Evolutionary conservation across 805 yeast species (phyloP), one percentile per base, ranked within the genome.

Genomic region (Hagleromyces aurorensis): DNA sequence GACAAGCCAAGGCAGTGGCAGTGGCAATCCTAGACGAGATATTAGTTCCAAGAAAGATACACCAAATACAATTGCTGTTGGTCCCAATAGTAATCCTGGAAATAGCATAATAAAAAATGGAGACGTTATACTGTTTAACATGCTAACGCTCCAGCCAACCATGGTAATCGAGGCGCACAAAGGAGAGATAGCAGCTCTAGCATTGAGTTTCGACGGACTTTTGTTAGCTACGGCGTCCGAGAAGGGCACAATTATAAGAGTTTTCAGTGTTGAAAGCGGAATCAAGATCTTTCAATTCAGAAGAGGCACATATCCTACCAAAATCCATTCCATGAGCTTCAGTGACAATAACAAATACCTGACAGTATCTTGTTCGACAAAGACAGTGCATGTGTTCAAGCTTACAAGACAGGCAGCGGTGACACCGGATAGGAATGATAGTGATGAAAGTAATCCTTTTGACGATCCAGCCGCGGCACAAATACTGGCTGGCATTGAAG

Each of bases 321-420:
- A 65, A 38, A 82, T 91, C 11, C 75, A 73, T 44, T 78, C 93
- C 7, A 63, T 91, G 40, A 67, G 73, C 20, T 91, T 91, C 57
- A 79, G 84, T 38, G 61, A 65, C 15, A 80, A 81, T 39, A 77
- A 81, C 36, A 65, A 67, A 10, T 71, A 79, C 38, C 62, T 91
- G 17, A 72, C 84, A n/a, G 95, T 89, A 15, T 74, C 89, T 7
- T 79, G 93, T 16, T 75, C 93, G 2, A 84, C 93, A 13, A 93
- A 83, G 24, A 91, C 99, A 0, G 87, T 91, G 13, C 99, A 91
- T 55, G 75, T 91, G 21, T 91, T 89, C 65, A 69, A 86, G 34
- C 57, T 87, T 30, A 81, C n/a, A 23, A 21, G n/a, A 27, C 36
- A 19, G 27, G 25, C 21, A 10, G 28, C 23, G 16, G 33, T 16